Evolutionary conservation across 2,329 filamentous ascomycete genomes (phyloP).

Genomic region (Stemphylium lycopersici): DNA sequence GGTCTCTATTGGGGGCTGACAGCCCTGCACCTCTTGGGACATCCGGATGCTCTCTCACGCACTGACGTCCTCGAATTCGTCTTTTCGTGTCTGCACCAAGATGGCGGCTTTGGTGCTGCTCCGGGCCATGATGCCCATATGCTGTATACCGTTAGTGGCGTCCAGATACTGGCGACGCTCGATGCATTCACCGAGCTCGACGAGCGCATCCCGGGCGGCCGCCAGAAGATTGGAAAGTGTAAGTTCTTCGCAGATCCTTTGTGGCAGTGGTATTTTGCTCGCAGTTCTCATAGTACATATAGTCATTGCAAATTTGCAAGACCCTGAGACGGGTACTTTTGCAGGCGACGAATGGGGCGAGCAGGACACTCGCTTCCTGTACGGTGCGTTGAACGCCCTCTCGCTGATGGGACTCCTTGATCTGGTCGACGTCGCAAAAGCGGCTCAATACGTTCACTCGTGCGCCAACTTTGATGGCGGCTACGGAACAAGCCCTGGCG

Average conservation of each 20-base stretch:
- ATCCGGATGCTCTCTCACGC: constrained; percentile 80
- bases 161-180: constrained; percentile 88
- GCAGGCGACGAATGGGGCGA: constrained; percentile 96
- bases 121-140: constrained; percentile 95
- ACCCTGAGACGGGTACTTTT: constrained; percentile 82
- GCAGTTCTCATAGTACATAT: constrained; percentile 31
- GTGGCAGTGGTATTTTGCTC: not conserved
- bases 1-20: constrained; percentile 97
- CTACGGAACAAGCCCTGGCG: constrained; percentile 86
- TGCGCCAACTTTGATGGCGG: constrained; percentile 96
- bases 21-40: constrained; percentile 81
- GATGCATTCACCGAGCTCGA: constrained; percentile 87
- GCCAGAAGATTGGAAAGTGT: constrained; percentile 79
- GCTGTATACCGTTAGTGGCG: constrained; percentile 92
- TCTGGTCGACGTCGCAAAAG: constrained; percentile 78
- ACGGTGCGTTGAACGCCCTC: constrained; percentile 85
- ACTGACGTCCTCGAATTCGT: constrained; percentile 87
- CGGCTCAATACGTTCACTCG: constrained; percentile 76
- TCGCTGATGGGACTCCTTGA: constrained; percentile 79
- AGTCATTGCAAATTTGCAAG: constrained; percentile 84
- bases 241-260: constrained; percentile 50
- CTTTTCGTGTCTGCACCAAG: constrained; percentile 89
- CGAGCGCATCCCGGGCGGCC: constrained; percentile 67
- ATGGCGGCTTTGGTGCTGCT: constrained; percentile 90
- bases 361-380: constrained; percentile 92